Evolutionary conservation across 73 alveolate genomes (phyloP).

Genomic region (Stentor coeruleus): DNA sequence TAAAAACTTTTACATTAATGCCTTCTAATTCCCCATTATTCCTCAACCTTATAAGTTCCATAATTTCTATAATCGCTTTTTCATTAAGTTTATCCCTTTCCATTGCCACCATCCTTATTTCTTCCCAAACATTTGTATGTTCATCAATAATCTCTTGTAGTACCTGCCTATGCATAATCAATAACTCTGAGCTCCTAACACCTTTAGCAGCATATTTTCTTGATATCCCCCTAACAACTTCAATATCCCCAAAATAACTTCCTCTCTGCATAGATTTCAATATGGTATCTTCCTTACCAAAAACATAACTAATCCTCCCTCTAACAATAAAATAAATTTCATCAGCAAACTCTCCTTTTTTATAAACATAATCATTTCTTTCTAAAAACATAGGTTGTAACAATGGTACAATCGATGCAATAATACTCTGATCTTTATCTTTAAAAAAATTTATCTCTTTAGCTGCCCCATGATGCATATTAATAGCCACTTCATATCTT

Average conservation of each 20-base stretch:
- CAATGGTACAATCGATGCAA: neutral
- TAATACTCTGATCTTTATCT: neutral
- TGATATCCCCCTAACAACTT: neutral
- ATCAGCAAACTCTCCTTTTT: neutral
- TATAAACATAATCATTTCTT: neutral
- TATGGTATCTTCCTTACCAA: neutral
- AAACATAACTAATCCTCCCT: neutral
- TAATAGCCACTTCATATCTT: neutral
- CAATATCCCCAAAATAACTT: conserved; percentile 6
- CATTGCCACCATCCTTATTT: neutral
- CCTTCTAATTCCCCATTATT: neutral
- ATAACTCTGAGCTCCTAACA: conserved; percentile 5
- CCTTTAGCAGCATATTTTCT: neutral
- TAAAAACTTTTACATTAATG: neutral
- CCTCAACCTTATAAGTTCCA: neutral
- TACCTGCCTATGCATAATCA: neutral
- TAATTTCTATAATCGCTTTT: neutral
- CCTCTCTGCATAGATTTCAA: neutral
- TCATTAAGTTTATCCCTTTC: neutral
- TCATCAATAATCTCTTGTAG: neutral
- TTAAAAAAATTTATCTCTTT: neutral
- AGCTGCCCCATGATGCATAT: neutral
- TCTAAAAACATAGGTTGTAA: neutral
- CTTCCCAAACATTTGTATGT: conserved; percentile 4
- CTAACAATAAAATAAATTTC: neutral